Percentiles rank a stretch among this genome's conserved stretches.
Evolutionary conservation across 352 stramenopile genomes (phyloP).

Genomic region (Nothophytophthora sp.): DNA sequence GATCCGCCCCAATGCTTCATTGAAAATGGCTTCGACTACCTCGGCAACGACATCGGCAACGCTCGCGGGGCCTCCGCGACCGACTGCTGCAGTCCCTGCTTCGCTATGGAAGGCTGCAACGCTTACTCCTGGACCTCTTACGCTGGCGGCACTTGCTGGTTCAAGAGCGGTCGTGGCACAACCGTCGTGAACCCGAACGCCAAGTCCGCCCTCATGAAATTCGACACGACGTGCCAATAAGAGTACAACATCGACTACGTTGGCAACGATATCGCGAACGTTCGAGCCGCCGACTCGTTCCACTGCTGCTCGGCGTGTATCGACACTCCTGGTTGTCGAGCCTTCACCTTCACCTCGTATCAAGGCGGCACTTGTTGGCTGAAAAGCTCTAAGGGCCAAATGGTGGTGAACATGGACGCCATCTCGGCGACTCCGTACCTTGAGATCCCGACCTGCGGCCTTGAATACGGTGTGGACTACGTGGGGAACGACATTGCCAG

Average conservation of each 20-base stretch:
- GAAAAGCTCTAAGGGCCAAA: constrained; percentile 3
- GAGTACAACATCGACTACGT: constrained; percentile 24
- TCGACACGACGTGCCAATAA: too few species aligned
- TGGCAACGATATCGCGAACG: constrained; percentile 18
- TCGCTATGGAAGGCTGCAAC: too few species aligned
- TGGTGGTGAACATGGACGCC: not conserved
- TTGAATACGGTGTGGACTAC: not conserved
- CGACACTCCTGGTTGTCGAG: constrained; percentile 10
- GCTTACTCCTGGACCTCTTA: too few species aligned
- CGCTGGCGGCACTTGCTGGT: too few species aligned
- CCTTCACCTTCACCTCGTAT: constrained; percentile 17
- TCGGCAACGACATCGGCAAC: constrained; percentile 42
- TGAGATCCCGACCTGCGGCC: not conserved
- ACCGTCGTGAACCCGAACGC: too few species aligned
- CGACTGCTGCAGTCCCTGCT: constrained; percentile 35
- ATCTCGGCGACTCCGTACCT: not conserved
- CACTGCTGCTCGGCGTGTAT: constrained; percentile 25
- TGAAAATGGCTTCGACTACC: constrained; percentile 48
- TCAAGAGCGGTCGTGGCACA: too few species aligned
- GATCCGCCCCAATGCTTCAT: too few species aligned
- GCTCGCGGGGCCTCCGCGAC: constrained; percentile 7
- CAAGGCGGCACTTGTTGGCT: constrained; percentile 8
- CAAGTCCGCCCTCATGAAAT: too few species aligned
- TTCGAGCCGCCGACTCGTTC: not conserved
- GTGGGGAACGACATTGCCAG: not conserved